Base-by-base conservation (phyloP, 495 filamentous ascomycete genomes). In the Bacidia rubella region DNA sequence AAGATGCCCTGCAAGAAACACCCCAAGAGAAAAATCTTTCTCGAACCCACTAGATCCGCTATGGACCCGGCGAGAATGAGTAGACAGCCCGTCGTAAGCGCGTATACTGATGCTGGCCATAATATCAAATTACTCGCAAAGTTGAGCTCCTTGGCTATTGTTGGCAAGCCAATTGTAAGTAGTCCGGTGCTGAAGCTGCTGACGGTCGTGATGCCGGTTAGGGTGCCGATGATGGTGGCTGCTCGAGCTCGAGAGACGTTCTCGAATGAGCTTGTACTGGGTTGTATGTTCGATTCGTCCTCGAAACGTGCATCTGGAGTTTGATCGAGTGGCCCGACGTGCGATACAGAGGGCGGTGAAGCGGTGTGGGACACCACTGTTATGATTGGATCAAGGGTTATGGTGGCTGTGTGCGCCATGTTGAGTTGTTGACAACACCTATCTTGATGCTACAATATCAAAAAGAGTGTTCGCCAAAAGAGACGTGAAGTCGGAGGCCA, bases 61-160 rank as follows among this genome's bases (percentile, higher is more conserved):
- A 78, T 54, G 2, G 75, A 62, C 7, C 75, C 77, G 5, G 70
- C 68, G 11, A 76, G 54, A 0, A 80, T 64, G 2, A 79, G 69
- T 27, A 62, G 63, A 42, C 70, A 74, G 35, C 74, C 74, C n/a
- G 3, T 46, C 20, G 42, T 53, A 2, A 47, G 45, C 26, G 20
- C 45, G 19, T 47, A 47, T n/a, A 47, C 45, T 23, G 45, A 47
- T 22, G 20, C 20, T 47, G 45, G 45, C 74, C 72, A 77, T 38
- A 77, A 59, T 2, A 72, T 49, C 3, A 74, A 60, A 52, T 54
- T 59, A 15, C 58, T 41, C 0, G 56, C 49, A 0, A 76, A 58
- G 2, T 58, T 35, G 27, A 76, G 50, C 40, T 74, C 71, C n/a
- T 43, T 26, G 3, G 71, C 66, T 29, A 77, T 76, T 17, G 63